Evolutionary conservation across 441 rosid genomes (phyloP).

Genomic region (Pelargonium australe): DNA sequence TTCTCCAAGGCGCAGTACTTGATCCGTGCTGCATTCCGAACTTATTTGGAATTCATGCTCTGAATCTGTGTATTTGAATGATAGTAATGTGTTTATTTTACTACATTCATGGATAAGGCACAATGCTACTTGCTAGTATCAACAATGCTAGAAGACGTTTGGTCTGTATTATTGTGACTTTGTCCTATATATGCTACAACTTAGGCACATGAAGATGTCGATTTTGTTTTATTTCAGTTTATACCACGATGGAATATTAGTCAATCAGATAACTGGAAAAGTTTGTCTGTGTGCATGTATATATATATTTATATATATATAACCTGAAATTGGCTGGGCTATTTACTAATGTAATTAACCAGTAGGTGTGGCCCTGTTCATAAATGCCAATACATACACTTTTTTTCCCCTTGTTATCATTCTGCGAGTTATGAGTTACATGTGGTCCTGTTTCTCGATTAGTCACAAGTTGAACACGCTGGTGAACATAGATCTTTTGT

Average conservation of each 20-base stretch:
- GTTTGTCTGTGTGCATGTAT: no score
- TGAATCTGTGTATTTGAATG: neutral
- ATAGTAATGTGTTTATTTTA: neutral
- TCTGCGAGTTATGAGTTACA: neutral
- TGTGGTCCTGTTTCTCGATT: neutral
- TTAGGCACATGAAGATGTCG: neutral
- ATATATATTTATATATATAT: no score
- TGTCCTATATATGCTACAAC: neutral
- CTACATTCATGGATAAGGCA: neutral
- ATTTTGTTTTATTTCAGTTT: neutral
- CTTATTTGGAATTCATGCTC: neutral
- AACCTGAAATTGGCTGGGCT: neutral
- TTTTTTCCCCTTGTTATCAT: neutral
- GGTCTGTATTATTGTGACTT: neutral
- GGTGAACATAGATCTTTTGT: conserved; percentile 3
- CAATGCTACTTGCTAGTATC: neutral
- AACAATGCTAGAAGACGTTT: neutral
- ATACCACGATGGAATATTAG: neutral
- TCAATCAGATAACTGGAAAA: no score
- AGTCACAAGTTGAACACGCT: neutral
- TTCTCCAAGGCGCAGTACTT: neutral
- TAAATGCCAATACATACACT: neutral
- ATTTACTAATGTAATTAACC: neutral
- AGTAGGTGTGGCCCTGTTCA: neutral
- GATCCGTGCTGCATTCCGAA: no score